These are phyloP conservation scores for Cyanidiococcus yangmingshanensis DNA, from an alignment of 23 red algal genomes.

Conservation along the genomic window DNA sequence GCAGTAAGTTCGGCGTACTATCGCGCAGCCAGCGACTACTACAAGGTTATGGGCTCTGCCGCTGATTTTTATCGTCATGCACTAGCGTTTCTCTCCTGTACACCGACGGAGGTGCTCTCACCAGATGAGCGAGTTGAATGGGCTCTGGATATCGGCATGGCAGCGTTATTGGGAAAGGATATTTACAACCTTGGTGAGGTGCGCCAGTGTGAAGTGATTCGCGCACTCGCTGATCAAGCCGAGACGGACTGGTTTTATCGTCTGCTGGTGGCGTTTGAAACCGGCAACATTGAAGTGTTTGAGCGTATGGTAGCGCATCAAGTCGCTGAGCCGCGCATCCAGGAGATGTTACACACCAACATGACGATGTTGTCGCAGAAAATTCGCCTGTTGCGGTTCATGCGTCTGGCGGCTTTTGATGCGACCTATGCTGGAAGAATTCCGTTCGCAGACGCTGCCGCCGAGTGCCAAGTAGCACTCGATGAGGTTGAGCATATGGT, in stretches of 20 bases:
- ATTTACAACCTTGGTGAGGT: slow-evolving; percentile 99
- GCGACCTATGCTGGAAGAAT: slow-evolving; percentile 31
- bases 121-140: slow-evolving; percentile 40
- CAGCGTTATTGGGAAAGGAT: slow-evolving; percentile 75
- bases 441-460: slow-evolving; percentile 53
- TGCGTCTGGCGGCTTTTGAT: slow-evolving; percentile 52
- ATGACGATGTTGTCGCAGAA: slow-evolving; percentile 73
- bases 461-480: slow-evolving; percentile 49
- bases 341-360: slow-evolving; percentile 66
- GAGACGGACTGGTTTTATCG: slow-evolving; percentile 64
- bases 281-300: slow-evolving; percentile 49
- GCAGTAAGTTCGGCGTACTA: slow-evolving; percentile 80
- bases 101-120: slow-evolving; percentile 34
- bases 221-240: slow-evolving; percentile 31
- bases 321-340: slow-evolving; percentile 35
- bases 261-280: slow-evolving; percentile 55
- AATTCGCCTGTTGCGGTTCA: slow-evolving; percentile 64
- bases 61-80: slow-evolving; percentile 83
- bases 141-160: slow-evolving; percentile 91
- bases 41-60: slow-evolving; percentile 78
- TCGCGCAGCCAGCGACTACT: slow-evolving; percentile 66
- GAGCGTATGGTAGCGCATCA: slow-evolving; percentile 36
- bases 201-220: slow-evolving; percentile 63
- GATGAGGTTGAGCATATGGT: slow-evolving; percentile 80
- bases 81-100: slow-evolving; percentile 78